Base-by-base conservation (phyloP, 2,329 filamentous ascomycete species). In the Myriosclerotinia scirpicola region DNA sequence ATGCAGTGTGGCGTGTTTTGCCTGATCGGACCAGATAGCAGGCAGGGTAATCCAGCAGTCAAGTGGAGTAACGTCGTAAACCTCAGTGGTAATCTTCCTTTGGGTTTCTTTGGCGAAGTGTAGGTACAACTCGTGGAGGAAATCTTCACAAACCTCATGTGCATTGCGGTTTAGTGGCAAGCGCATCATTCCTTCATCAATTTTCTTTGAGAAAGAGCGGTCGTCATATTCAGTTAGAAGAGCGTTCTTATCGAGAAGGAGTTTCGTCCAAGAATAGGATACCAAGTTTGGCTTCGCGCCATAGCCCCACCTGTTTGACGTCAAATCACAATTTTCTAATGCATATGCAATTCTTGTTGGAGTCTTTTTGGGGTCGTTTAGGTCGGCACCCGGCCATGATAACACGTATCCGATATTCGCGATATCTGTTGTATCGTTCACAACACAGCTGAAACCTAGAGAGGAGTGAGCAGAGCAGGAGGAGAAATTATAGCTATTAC, bases 211-310 rank as follows among this genome's bases (percentile, higher is more conserved):
- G 54, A 64, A 58, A 70, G 65, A 3, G 55, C 15, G 1, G 66
- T 72, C 69, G 30, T 72, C 69, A 36, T 67, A 20, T 11, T 70
- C 64, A 11, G 61, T 56, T 9, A 15, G 11, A 2, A 38, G 14
- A 5, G 72, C 67, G 63, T 68, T 70, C 30, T 71, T 68, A 50
- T 74, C 72, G 26, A 73, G 68, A 8, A 73, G 64, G 34, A 74
- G 71, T 54, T 74, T 74, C 0, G 71, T 73, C 72, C 71, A 74
- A 12, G 72, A 73, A 48, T 69, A 73, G 42, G 71, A 73, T 6
- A 46, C 59, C 1, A 65, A 40, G 58, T 70, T 69, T 1, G 72
- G 62, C 2, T 63, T 1, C 26, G 69, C 72, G 14, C 68, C 54
- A 22, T 71, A 72, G 11, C 72, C 72, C 67, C 68, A 73, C 48